Evolutionary conservation across 768 basidiomycete species (phyloP).

Genomic region (Asterophora parasitica): DNA sequence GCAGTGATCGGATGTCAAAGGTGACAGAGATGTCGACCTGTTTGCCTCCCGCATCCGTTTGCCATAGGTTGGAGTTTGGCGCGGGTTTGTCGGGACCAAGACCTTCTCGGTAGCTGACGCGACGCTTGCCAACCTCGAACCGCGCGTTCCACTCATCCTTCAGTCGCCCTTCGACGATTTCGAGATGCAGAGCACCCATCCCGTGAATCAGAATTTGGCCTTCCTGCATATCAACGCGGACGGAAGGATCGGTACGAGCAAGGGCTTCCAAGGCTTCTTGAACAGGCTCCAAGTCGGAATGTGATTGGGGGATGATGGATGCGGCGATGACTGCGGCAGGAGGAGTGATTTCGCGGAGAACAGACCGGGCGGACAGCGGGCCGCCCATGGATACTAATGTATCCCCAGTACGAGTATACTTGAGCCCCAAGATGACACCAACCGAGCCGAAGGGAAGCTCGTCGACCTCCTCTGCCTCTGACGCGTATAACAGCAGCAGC

Average conservation of each 20-base stretch:
- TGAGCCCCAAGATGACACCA: slow-evolving; percentile 80
- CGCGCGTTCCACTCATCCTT: slow-evolving; percentile 74
- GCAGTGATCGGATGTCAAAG: slow-evolving; percentile 51
- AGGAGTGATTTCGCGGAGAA: slow-evolving; percentile 61
- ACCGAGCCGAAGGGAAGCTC: slow-evolving; percentile 77
- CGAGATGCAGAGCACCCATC: slow-evolving; percentile 82
- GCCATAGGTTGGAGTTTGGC: slow-evolving; percentile 45
- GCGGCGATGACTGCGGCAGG: slow-evolving; percentile 85
- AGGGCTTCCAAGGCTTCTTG: slow-evolving; percentile 70
- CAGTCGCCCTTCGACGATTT: slow-evolving; percentile 80
- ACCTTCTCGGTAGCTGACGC: slow-evolving; percentile 78
- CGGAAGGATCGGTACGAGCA: slow-evolving; percentile 85
- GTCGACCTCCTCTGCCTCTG: slow-evolving; percentile 71
- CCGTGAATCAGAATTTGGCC: slow-evolving; percentile 83
- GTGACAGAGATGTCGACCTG: slow-evolving; percentile 44
- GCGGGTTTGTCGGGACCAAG: slow-evolving; percentile 29
- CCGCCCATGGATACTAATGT: slow-evolving; percentile 61
- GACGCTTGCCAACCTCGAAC: slow-evolving; percentile 72
- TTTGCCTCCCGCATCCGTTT: slow-evolving; percentile 60
- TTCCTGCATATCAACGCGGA: slow-evolving; percentile 74
- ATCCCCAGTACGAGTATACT: slow-evolving; percentile 82
- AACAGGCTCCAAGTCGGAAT: slow-evolving; percentile 73
- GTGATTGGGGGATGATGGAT: slow-evolving; percentile 75
- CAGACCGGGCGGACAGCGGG: slow-evolving; percentile 31
- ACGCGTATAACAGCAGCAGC: slow-evolving; percentile 74